Percentiles rank a stretch among this genome's conserved stretches.
These are phyloP conservation scores for Monosporascus sp. DNA, from an alignment of 2,329 filamentous ascomycete species.

Conservation along the genomic window DNA sequence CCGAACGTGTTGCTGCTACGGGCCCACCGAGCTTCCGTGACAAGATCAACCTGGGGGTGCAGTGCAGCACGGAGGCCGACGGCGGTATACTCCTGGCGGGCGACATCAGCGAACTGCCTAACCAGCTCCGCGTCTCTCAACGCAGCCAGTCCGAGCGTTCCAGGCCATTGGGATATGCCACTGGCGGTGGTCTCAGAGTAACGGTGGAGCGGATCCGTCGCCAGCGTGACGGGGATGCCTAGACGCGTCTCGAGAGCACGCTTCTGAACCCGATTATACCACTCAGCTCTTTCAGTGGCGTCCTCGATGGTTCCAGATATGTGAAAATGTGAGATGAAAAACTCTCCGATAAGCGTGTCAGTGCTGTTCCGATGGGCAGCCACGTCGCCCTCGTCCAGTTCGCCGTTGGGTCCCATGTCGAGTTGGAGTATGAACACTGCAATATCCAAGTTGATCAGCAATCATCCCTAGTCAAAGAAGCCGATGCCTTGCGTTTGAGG, in stretches of 20 bases:
- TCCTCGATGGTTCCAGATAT: conserved; percentile 38
- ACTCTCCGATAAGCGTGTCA: conserved; percentile 27
- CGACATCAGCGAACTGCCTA: conserved; percentile 42
- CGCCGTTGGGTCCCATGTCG: conserved; percentile 20
- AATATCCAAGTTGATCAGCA: no score
- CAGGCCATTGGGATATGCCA: conserved; percentile 47
- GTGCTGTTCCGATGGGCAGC: conserved; percentile 20
- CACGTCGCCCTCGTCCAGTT: conserved; percentile 10
- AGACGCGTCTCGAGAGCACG: conserved; percentile 39
- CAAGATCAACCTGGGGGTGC: conserved; percentile 46
- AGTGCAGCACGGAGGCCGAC: conserved; percentile 40
- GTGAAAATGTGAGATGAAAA: conserved; percentile 41
- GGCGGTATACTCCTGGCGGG: conserved; percentile 40
- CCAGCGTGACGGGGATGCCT: conserved; percentile 45
- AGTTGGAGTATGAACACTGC: conserved; percentile 30
- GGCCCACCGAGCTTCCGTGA: conserved; percentile 47
- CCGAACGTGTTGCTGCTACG: conserved; percentile 41
- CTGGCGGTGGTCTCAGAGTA: conserved; percentile 39
- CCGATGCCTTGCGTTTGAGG: no score
- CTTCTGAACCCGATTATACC: conserved; percentile 37
- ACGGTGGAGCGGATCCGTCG: conserved; percentile 41
- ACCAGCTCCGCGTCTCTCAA: conserved; percentile 39
- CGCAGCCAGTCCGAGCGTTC: conserved; percentile 45
- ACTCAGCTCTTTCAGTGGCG: conserved; percentile 29
- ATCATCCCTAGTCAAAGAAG: no score